Percentiles rank a stretch among this genome's conserved stretches.
These are phyloP conservation scores for Amanita inopinata DNA, from an alignment of 768 basidiomycete genomes.

Conservation along the genomic window DNA sequence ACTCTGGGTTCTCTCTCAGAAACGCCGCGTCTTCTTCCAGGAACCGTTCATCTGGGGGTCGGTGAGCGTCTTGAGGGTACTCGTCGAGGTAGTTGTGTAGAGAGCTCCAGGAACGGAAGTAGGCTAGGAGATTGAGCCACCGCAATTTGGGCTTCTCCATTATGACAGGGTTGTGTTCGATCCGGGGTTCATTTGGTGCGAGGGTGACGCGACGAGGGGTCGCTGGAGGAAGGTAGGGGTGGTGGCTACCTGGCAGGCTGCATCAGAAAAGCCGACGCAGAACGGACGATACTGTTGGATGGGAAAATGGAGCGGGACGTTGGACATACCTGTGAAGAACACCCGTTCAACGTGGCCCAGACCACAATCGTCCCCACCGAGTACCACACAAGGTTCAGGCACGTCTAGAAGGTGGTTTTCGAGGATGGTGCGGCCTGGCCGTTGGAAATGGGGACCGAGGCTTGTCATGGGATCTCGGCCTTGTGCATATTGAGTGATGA, in stretches of 20 bases:
- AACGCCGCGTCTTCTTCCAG: conserved; percentile 8
- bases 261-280: too few relatives aligned
- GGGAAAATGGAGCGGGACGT: neutral
- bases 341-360: conserved; percentile 39
- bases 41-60: conserved; percentile 24
- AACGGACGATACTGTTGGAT: conserved; percentile 8
- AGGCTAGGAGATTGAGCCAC: conserved; percentile 58
- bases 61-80: conserved; percentile 44
- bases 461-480: conserved; percentile 43
- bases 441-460: conserved; percentile 69
- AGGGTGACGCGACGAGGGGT: conserved; percentile 28
- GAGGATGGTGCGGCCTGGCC: conserved; percentile 70
- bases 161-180: conserved; percentile 32
- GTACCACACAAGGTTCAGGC: conserved; percentile 36
- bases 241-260: conserved; percentile 11
- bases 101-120: conserved; percentile 64
- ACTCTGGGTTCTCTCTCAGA: conserved; percentile 5
- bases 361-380: conserved; percentile 17
- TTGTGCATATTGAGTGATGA: conserved; percentile 56
- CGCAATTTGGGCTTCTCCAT: conserved; percentile 44
- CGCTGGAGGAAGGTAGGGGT: conserved; percentile 1
- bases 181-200: conserved; percentile 18
- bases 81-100: conserved; percentile 57
- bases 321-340: conserved; percentile 45
- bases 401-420: conserved; percentile 62